Base-by-base conservation (phyloP, 352 stramenopile genomes). In the Phytophthora vignae region DNA sequence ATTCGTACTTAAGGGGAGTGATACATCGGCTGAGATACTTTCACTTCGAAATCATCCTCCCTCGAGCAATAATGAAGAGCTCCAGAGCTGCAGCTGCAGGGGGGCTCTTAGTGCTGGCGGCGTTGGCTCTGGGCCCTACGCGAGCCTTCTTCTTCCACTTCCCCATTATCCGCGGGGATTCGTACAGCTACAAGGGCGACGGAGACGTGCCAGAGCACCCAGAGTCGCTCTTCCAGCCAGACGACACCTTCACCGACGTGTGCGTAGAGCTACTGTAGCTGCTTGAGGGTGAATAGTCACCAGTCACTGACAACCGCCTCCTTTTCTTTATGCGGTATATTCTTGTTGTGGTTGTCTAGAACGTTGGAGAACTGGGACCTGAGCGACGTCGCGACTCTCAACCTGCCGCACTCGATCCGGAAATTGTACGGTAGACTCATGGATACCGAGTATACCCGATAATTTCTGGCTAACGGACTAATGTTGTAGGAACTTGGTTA, bases 281-380 rank as follows among this genome's bases (percentile, higher is more conserved):
- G 8, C 42, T 31, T 44, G 7, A 54, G 19, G n/a, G 46, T 17
- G n/a, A 29, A 10, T 15, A 54, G 42, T 33, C 42, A 19, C 6
- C 15, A 5, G 15, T 2, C 42, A 22, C 42, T 49, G 0, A 49
- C 4, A 4, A 12, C 5, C 15, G 15, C 1, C 7, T 5, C 11
- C 2, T 49, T 0, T 10, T 3, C 33, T 8, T 42, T 11, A 15
- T 42, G 33, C 5, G 4, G 11, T 15, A 14, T 14, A 42, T 17
- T 44, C 1, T 44, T 7, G 15, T n/a, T 44, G 36, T n/a, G 42
- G 14, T 4, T 21, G 22, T 33, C 9, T 48, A 92, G 84, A 19
- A 85, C 74, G 33, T 68, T 92, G 59, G 78, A 78, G n/a, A 88
- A 92, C 74, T 92, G 82, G 84, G 71, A 92, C 55, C 67, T 92